Conservation (phyloP, 306 rosid genomes). For the Cyamopsis tetragonoloba region DNA sequence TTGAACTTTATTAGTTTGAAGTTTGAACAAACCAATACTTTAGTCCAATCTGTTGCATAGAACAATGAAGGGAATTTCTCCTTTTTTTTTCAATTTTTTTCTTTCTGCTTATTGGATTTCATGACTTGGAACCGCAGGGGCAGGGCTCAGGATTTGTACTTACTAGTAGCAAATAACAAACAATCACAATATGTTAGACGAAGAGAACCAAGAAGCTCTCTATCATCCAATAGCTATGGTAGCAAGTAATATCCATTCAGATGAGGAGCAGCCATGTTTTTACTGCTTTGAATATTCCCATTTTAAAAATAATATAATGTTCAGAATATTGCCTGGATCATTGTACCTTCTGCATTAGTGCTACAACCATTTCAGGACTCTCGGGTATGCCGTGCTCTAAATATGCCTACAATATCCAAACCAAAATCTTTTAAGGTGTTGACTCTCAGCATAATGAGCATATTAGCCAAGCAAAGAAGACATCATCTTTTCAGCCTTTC, state of each 20-base stretch:
- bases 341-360: conserved; percentile 87
- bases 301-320: not conserved
- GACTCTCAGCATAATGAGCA: not conserved
- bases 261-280: not conserved
- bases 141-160: not conserved
- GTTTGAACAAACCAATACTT: not conserved
- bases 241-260: not conserved
- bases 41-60: not conserved
- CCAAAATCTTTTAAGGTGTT: not conserved
- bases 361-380: conserved; percentile 88
- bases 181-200: not conserved
- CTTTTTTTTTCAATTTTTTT: too few species aligned
- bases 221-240: too few species aligned
- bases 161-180: not conserved
- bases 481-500: not conserved
- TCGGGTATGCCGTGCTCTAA: conserved; percentile 84
- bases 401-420: conserved; percentile 58
- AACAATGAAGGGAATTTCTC: too few species aligned
- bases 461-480: conserved; percentile 6
- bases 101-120: not conserved
- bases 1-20: too few species aligned
- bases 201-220: too few species aligned
- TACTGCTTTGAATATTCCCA: not conserved
- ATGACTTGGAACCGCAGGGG: not conserved
- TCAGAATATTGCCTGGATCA: conserved; percentile 14